These are phyloP conservation scores for Paramecium sexaurelia DNA, from an alignment of 73 alveolate genomes.

Conservation along the genomic window DNA sequence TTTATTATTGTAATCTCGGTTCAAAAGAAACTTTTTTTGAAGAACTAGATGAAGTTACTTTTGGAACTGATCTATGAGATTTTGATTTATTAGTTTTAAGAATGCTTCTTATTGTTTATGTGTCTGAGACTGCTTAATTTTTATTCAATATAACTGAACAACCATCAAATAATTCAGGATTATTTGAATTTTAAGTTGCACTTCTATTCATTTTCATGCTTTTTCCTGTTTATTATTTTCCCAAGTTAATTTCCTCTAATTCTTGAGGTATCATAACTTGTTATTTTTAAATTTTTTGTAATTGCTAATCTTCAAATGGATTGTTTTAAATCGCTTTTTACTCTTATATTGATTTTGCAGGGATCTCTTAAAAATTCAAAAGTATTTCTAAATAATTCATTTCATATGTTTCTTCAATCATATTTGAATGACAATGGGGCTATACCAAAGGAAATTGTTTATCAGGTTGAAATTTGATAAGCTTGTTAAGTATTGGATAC, in stretches of 20 bases:
- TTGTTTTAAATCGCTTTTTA: not conserved
- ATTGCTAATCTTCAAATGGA: not conserved
- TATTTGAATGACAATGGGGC: not conserved
- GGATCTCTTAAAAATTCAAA: not conserved
- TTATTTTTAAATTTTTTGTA: not conserved
- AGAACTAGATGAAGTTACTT: not conserved
- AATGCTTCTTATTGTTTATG: not conserved
- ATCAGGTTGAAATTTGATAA: not conserved
- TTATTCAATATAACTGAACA: not conserved
- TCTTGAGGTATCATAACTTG: not conserved
- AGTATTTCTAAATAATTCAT: slow-evolving; percentile 1
- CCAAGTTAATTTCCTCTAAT: not conserved
- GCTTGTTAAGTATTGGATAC: not conserved
- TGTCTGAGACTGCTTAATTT: not conserved
- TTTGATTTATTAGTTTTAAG: not conserved
- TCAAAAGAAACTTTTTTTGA: slow-evolving; percentile 8
- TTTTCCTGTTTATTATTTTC: not conserved
- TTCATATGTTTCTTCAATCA: not conserved
- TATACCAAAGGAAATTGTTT: not conserved
- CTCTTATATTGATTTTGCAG: not conserved
- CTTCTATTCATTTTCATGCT: not conserved
- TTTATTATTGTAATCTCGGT: not conserved
- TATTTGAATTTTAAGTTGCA: not conserved
- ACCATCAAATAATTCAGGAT: not conserved
- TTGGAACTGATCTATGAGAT: not conserved